Evolutionary conservation across 164 flowering plant species (phyloP).

Genomic region (Nelumbo lutea): DNA sequence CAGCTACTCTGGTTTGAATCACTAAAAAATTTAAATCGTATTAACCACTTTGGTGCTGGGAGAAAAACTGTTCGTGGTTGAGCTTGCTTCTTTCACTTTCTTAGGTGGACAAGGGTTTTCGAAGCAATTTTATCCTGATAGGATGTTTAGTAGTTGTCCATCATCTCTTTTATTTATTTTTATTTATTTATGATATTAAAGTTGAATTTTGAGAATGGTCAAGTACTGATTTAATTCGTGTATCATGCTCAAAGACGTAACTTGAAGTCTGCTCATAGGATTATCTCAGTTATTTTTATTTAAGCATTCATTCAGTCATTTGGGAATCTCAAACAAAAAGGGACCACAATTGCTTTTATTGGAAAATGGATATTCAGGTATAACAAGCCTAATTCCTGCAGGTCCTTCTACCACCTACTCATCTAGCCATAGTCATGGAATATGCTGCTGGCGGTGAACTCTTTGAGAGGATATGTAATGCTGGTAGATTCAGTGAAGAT

Average conservation of each 20-base stretch:
- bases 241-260: background rate
- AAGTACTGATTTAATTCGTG: too few relatives aligned
- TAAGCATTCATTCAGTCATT: background rate
- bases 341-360: background rate
- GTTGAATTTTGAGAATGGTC: too few relatives aligned
- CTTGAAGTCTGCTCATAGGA: background rate
- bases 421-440: constrained; percentile 84
- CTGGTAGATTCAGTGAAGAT: constrained; percentile 82
- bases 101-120: too few relatives aligned
- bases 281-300: background rate
- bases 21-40: too few relatives aligned
- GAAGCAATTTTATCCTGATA: background rate
- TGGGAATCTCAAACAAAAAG: too few relatives aligned
- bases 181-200: background rate
- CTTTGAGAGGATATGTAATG: constrained; percentile 68
- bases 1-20: too few relatives aligned
- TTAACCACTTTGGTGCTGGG: too few relatives aligned
- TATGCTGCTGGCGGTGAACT: constrained; percentile 91
- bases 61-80: too few relatives aligned
- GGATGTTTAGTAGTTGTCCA: background rate
- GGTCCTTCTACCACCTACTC: constrained; percentile 80
- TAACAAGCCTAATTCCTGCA: constrained; percentile 16
- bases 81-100: too few relatives aligned
- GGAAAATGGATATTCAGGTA: background rate
- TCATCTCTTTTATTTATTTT: background rate